Evolutionary conservation across 2,329 filamentous ascomycete genomes (phyloP).

Genomic region (Epichloe festucae): DNA sequence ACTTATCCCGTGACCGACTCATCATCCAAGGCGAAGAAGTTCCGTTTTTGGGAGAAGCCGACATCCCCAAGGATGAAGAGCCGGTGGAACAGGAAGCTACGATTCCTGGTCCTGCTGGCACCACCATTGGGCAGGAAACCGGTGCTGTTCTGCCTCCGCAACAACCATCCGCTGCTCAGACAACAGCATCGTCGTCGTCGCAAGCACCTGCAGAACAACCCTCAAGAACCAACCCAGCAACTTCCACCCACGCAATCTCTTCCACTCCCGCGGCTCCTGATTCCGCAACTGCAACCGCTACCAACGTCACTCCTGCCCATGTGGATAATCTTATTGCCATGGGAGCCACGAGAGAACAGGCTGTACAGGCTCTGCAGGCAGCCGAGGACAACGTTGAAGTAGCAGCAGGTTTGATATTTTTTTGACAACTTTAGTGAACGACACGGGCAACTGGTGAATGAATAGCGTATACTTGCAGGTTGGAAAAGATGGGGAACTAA

Average conservation of each 20-base stretch:
- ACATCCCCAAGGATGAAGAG: constrained; percentile 80
- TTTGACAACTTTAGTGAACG: background rate
- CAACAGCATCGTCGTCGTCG: background rate
- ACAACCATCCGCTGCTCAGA: constrained; percentile 10
- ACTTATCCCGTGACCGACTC: constrained; percentile 71
- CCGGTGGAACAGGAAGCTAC: constrained; percentile 68
- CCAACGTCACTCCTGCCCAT: constrained; percentile 44
- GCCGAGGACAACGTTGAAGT: constrained; percentile 76
- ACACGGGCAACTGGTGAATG: background rate
- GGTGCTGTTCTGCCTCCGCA: constrained; percentile 49
- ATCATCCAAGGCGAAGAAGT: constrained; percentile 83
- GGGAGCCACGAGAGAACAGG: constrained; percentile 64
- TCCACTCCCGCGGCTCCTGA: constrained; percentile 15
- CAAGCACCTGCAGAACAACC: constrained; percentile 11
- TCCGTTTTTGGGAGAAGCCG: constrained; percentile 79
- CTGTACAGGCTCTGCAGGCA: constrained; percentile 68
- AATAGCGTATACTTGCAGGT: background rate
- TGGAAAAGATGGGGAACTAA: background rate
- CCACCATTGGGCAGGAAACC: constrained; percentile 69
- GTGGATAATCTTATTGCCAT: constrained; percentile 66
- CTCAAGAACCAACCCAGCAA: constrained; percentile 9
- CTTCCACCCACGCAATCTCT: constrained; percentile 7
- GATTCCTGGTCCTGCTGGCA: constrained; percentile 76
- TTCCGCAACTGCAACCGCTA: constrained; percentile 1
- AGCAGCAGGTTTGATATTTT: constrained; percentile 10